Evolutionary conservation across 148 eudicot species (phyloP).

Genomic region (Limonium bicolor): DNA sequence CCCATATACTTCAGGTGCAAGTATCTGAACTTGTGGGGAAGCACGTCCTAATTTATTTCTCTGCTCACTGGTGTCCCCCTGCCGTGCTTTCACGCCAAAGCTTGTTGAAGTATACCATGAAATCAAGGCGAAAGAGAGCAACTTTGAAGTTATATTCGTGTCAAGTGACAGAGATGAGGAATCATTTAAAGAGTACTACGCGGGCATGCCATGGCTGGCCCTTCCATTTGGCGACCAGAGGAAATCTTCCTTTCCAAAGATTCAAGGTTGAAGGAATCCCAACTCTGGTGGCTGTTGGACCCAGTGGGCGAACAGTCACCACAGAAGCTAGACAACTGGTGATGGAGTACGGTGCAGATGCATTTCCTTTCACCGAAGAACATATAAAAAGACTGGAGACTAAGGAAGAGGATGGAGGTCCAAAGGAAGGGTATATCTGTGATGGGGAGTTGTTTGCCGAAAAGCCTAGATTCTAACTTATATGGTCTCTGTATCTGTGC

Average conservation of each 20-base stretch:
- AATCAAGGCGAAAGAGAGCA: slow-evolving; percentile 33
- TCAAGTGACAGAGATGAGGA: slow-evolving; percentile 33
- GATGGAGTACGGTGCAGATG: slow-evolving; percentile 27
- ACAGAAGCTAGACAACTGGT: slow-evolving; percentile 23
- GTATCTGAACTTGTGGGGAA: slow-evolving; percentile 38
- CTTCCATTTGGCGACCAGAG: slow-evolving; percentile 39
- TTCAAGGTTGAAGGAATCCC: slow-evolving; percentile 35
- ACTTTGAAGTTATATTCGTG: slow-evolving; percentile 31
- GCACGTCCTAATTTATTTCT: slow-evolving; percentile 37
- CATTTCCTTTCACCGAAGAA: slow-evolving; percentile 41
- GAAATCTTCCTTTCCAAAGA: slow-evolving; percentile 10
- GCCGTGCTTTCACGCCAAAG: slow-evolving; percentile 37
- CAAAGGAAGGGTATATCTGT: slow-evolving; percentile 28
- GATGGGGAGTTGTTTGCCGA: too few relatives aligned
- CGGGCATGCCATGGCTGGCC: slow-evolving; percentile 43
- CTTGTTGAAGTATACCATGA: slow-evolving; percentile 25
- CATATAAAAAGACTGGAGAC: slow-evolving; percentile 17
- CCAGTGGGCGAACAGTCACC: slow-evolving; percentile 28
- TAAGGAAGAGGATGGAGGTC: slow-evolving; percentile 14
- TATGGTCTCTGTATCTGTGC: too few relatives aligned
- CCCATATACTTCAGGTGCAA: slow-evolving; percentile 23
- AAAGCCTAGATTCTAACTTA: too few relatives aligned
- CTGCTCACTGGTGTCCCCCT: slow-evolving; percentile 58
- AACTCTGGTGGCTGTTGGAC: slow-evolving; percentile 24
- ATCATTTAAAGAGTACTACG: slow-evolving; percentile 22